Conservation (phyloP, 2,329 filamentous ascomycete genomes). For the Calonectria naviculata region DNA sequence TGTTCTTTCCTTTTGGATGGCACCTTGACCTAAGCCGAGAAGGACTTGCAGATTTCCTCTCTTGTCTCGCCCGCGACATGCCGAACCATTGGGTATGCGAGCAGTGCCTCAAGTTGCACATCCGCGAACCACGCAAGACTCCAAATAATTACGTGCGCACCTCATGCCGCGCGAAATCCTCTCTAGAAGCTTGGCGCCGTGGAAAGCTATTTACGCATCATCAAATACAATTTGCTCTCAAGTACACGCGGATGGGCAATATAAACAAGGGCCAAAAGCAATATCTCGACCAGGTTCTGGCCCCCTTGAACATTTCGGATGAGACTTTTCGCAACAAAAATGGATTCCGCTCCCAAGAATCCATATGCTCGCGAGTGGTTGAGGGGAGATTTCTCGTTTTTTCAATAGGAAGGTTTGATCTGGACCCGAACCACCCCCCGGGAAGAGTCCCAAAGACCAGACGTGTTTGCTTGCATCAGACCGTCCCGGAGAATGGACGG, state of each 20-base stretch:
- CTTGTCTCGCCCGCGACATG: slow-evolving; percentile 14
- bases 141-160: not conserved
- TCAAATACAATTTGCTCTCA: slow-evolving; percentile 24
- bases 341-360: not conserved
- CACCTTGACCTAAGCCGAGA: not conserved
- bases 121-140: not conserved
- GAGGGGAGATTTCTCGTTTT: slow-evolving; percentile 16
- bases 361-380: slow-evolving; percentile 15
- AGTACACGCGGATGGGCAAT: slow-evolving; percentile 19
- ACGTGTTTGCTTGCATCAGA: not conserved
- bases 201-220: not conserved
- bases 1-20: not conserved
- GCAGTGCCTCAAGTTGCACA: slow-evolving; percentile 14
- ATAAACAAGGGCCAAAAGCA: not conserved
- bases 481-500: no score
- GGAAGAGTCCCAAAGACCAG: no score
- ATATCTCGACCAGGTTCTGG: slow-evolving; percentile 13
- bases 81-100: slow-evolving; percentile 25
- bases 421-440: no score
- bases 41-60: slow-evolving; percentile 7
- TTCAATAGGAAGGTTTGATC: not conserved
- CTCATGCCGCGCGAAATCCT: not conserved
- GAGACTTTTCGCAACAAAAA: fast-evolving
- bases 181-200: no score
- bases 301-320: not conserved